Conservation (phyloP, 2,329 filamentous ascomycete species). For the Mycosphaerella arachidis region DNA sequence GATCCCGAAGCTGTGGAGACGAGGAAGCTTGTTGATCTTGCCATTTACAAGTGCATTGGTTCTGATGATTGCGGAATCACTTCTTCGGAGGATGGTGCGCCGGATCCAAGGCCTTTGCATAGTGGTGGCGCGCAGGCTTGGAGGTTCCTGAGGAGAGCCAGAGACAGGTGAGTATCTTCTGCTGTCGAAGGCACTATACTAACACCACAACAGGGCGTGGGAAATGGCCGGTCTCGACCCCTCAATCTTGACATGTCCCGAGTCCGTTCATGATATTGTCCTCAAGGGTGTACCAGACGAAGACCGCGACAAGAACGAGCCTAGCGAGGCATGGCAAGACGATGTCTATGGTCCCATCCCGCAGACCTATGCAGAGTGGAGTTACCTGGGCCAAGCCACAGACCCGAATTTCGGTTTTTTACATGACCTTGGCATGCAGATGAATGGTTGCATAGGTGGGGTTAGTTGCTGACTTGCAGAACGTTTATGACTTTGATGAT, state of each 20-base stretch:
- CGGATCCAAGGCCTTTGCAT: constrained; percentile 17
- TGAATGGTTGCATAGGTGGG: constrained; percentile 12
- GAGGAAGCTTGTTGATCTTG: constrained; percentile 19
- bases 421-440: constrained; percentile 17
- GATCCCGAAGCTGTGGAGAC: constrained; percentile 19
- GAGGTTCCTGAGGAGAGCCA: constrained; percentile 19
- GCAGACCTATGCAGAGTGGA: constrained; percentile 20
- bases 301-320: constrained; percentile 14
- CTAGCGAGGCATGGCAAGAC: constrained; percentile 17
- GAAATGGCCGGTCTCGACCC: constrained; percentile 23
- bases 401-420: constrained; percentile 20
- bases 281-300: constrained; percentile 18
- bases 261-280: constrained; percentile 18
- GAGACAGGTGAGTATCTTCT: constrained; percentile 11
- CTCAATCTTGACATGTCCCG: constrained; percentile 17
- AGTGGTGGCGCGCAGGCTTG: constrained; percentile 21
- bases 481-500: not conserved
- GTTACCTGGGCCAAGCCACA: constrained; percentile 15
- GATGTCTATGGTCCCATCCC: constrained; percentile 19
- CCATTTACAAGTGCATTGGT: constrained; percentile 21
- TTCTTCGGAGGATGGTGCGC: constrained; percentile 17
- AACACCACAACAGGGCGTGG: constrained; percentile 15
- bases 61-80: constrained; percentile 21
- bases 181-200: not conserved
- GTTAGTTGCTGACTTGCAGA: constrained; percentile 6